These are phyloP conservation scores for Capsicum chinense DNA, from an alignment of 257 asterid species.

Conservation along the genomic window DNA sequence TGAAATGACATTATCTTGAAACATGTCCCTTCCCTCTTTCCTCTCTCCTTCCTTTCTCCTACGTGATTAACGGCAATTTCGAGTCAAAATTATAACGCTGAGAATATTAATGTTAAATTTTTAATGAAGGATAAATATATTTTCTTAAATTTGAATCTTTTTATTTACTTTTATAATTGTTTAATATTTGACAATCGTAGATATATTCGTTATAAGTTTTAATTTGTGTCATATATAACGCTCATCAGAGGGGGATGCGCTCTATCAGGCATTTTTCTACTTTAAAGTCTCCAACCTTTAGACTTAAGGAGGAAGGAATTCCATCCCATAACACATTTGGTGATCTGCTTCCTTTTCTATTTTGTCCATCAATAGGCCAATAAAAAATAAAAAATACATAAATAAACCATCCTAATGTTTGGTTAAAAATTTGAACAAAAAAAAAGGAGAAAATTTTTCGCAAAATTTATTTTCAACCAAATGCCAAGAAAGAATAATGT, in stretches of 20 bases:
- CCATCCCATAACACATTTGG: not conserved
- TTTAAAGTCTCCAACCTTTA: not conserved
- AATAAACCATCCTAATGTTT: not conserved
- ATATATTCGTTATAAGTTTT: not conserved
- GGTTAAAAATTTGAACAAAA: not conserved
- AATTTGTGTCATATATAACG: not conserved
- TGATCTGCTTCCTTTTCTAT: not conserved
- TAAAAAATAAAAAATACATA: not conserved
- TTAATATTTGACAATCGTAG: too few relatives aligned
- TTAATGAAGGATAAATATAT: too few relatives aligned
- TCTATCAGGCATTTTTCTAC: not conserved
- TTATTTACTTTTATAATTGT: too few relatives aligned
- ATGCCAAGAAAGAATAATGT: not conserved
- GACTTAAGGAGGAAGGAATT: not conserved
- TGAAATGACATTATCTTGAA: conserved; percentile 1
- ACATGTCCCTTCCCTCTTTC: conserved; percentile 28
- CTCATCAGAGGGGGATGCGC: not conserved
- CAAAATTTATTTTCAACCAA: not conserved
- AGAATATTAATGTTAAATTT: not conserved
- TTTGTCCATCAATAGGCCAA: not conserved
- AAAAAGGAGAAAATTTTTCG: not conserved
- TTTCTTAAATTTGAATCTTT: too few relatives aligned
- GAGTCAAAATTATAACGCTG: not conserved
- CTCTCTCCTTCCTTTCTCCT: conserved; percentile 16
- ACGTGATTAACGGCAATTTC: not conserved